Base-by-base conservation (phyloP, 352 stramenopile species). In the Phytopythium vexans region DNA sequence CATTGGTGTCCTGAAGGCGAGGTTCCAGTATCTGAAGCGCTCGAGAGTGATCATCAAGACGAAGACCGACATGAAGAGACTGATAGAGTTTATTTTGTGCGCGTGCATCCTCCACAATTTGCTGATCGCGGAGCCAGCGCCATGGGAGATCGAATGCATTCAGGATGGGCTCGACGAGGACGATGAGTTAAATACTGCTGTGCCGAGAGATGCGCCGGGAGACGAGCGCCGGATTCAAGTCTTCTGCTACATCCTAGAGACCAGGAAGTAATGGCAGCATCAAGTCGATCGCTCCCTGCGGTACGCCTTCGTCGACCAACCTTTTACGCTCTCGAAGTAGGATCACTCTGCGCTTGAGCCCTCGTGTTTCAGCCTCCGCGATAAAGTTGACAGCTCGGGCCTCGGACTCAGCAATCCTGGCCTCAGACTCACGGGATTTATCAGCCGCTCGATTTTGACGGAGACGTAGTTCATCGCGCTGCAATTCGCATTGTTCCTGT, bases 41-140 rank as follows among this genome's bases (percentile, higher is more conserved):
- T 51, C 51, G 27, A 16, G 55, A 8, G 41, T 51, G 8, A 15
- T 36, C 6, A 48, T 39, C 4, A 34, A 15, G 33, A 52, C 54
- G 32, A 49, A 27, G 21, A 27, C 41, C 16, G 48, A 38, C 12
- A 64, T 68, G 60, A 5, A 36, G 4, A 7, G 41, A 11, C 31
- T 61, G 6, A 44, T 68, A 6, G 44, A 42, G 6, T 27, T 51
- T 3, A 54, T 61, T 7, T 49, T 39, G 4, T 62, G 49, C 38
- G 55, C 12, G 1, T 58, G 49, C 16, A 41, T 61, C 3, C 9
- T 69, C 0, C 56, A 61, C 48, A 64, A 56, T 31, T 38, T 69
- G 5, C 11, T 64, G 11, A 55, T 64, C 10, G 38, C 32, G 4
- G 56, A 69, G 14, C 52, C 58, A 4, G 45, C 60, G 8, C 47